Base-by-base conservation (phyloP, 768 basidiomycete species). In the Mycena leptocephala region DNA sequence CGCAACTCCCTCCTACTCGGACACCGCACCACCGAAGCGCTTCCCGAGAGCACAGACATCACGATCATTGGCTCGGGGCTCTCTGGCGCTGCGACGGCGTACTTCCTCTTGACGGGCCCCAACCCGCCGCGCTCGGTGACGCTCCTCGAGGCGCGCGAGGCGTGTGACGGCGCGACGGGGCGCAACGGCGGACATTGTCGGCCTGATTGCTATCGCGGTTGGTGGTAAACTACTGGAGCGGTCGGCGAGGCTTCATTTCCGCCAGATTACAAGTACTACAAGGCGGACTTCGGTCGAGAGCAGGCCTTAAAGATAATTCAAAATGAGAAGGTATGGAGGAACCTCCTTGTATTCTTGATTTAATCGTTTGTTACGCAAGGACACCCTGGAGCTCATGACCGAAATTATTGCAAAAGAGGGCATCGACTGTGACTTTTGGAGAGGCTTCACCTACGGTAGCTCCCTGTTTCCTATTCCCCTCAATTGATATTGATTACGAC, bases 141-240 rank as follows among this genome's bases (percentile, higher is more conserved):
- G 26, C 79, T 89, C 10, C 77, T 90, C 16, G 89, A 90, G 80
- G 89, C 89, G 20, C 72, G 89, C n/a, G 86, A 89, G 43, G 78
- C 70, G n/a, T 82, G 82, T 59, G 67, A 77, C 8, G 83, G 83
- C 7, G 83, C 83, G 9, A 83, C 83, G 9, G 83, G 75, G 32
- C 65, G 82, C 41, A 83, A 83, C 64, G 83, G 81, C 2, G 83
- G 83, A 9, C 83, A 83, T 71, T 81, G 80, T 70, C 75, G 80
- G 33, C 82, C 82, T 20, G 74, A 80, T 73, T 70, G 71, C 43
- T 79, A 80, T 55, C 74, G 74, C 67, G 79, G 81, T 80, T 20
- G 41, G 61, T 79, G n/a, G n/a, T n/a, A n/a, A n/a, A n/a, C n/a
- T n/a, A n/a, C n/a, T n/a, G n/a, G n/a, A n/a, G n/a, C n/a, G n/a